These are phyloP conservation scores for Parmales sp. DNA, from an alignment of 108 stramenopile genomes.

Conservation along the genomic window DNA sequence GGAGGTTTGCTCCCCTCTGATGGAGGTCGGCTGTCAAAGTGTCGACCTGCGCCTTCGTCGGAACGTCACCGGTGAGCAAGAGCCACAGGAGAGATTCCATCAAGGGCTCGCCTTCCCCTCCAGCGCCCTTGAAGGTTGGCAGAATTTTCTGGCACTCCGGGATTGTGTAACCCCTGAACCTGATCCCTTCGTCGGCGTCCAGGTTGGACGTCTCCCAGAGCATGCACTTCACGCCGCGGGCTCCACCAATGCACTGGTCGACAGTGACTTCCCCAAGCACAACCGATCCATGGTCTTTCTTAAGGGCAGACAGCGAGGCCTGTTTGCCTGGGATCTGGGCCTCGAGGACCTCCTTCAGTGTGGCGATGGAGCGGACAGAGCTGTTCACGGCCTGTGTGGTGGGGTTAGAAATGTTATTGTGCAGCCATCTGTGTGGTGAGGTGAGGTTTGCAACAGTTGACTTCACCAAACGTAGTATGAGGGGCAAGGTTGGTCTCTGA, in stretches of 20 bases:
- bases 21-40: conserved; percentile 88
- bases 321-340: conserved; percentile 92
- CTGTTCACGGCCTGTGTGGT: no score
- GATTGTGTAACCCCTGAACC: conserved; percentile 96
- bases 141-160: conserved; percentile 92
- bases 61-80: conserved; percentile 89
- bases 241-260: conserved; percentile 94
- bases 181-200: conserved; percentile 96
- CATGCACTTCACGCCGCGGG: conserved; percentile 97
- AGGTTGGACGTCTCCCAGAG: conserved; percentile 98
- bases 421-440: no score
- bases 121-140: conserved; percentile 77
- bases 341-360: conserved; percentile 76
- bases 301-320: conserved; percentile 64
- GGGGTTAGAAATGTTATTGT: no score
- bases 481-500: no score
- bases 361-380: conserved; percentile 45
- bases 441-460: no score
- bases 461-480: no score
- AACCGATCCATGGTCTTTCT: conserved; percentile 88
- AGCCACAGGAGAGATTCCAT: conserved; percentile 94
- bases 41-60: conserved; percentile 92
- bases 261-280: conserved; percentile 92
- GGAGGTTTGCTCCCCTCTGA: conserved; percentile 66
- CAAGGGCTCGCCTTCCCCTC: conserved; percentile 78